Evolutionary conservation across 1,139 yeast genomes (phyloP), one percentile per base, ranked within the genome.

Genomic region (Pichia kudriavzevii): DNA sequence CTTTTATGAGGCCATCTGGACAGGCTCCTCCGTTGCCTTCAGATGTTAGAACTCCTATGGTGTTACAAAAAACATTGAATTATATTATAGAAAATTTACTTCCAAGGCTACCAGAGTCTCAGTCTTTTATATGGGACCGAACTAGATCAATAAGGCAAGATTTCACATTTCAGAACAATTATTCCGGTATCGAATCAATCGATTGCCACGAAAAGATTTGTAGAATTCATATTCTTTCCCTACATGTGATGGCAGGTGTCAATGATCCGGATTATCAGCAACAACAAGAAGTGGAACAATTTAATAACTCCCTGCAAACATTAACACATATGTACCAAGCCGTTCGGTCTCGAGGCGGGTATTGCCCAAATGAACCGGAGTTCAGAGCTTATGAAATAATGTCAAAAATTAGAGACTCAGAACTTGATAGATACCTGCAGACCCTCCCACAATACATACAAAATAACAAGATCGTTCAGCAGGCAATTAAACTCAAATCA

Each of bases 21-120:
- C 96, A 93, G 48, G 95, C 96, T 1, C 97, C 97, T 5, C 95
- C 97, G 4, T 63, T 93, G 38, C 99, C 98, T 0, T 85, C 96
- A 0, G 98, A 93, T 56, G 99, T 93, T 2, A 68, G 99, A 44
- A 95, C 98, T 1, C 98, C 99, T 0, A 71, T 68, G 40, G 66
- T 88, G 1, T 60, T 93, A 34, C 69, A 68, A 9, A 52, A 63
- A 25, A 79, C 95, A 0, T 61, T 91, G 41, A 67, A 80, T 41
- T 83, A 82, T 52, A 66, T 91, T 32, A 72, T 84, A 5, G 76
- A 76, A 14, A 67, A 73, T 30, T 60, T 81, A 1, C 58, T 88
- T 7, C 72, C 72, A 0, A 65, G 73, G 32, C 61, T 91, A 28
- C 97, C 97, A 0, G 84, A 79, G 10, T 70, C 91, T 1, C 97